Evolutionary conservation across 2,329 filamentous ascomycete genomes (phyloP), one percentile per base, ranked within the genome.

Genomic region (Penicillium sp.): DNA sequence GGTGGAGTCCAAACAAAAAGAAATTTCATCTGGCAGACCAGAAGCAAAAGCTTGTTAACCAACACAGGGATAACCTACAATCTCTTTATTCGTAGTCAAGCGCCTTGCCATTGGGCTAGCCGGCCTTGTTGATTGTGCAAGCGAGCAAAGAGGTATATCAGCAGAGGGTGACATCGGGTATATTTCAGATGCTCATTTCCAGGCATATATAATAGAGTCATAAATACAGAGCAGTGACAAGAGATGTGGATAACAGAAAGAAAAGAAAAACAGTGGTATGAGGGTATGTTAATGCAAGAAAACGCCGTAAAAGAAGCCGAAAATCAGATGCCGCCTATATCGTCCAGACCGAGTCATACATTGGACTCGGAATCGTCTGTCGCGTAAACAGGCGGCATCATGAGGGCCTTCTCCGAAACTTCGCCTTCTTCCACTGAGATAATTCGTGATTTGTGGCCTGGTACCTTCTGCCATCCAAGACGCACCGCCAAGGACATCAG

Each of bases 31-130:
- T 25, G 38, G 7, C 19, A 0, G 16, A 34, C 33, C 25, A 44
- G 3, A 29, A 27, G 41, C 48, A 56, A 56, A 56, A 56, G 53
- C 9, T 6, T 56, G 29, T 58, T 52, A 70, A 72, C 70, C 70
- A 65, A 72, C 71, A 70, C 70, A 72, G 71, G 71, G 64, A 50
- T 78, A 78, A 78, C 76, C 76, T 76, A 72, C 75, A 79, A 78
- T 78, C 76, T 78, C 74, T 77, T 78, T 76, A 78, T 78, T 76
- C 77, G 77, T 78, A 79, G 77, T 79, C 77, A 78, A 78, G 74
- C 77, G 76, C 76, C 75, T 78, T 79, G 72, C 77, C 76, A 78
- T 78, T 78, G 74, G 75, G 76, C 75, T 74, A 77, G 67, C 67
- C 64, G 68, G 62, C 68, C 68, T 31, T 25, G 15, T 7, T 39